Evolutionary conservation across 2,329 filamentous ascomycete species (phyloP).

Genomic region (Scedosporium minutisporum): DNA sequence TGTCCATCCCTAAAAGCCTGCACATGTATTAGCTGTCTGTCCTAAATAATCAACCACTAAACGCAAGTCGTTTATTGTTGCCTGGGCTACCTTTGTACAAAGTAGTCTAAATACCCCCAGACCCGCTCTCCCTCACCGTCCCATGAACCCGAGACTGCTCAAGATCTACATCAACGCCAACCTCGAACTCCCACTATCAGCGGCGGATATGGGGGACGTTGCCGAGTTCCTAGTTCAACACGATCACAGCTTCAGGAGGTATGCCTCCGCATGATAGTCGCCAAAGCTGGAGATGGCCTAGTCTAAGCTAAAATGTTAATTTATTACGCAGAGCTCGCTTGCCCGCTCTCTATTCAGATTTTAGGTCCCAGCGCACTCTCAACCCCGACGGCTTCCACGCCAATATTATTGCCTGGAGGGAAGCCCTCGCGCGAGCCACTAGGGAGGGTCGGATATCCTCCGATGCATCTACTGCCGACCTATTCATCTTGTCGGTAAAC

Average conservation of each 20-base stretch:
- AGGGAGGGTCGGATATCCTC: constrained; percentile 46
- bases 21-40: too few species aligned
- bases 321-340: constrained; percentile 54
- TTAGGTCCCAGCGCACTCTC: constrained; percentile 59
- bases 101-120: too few species aligned
- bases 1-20: too few species aligned
- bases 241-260: constrained; percentile 54
- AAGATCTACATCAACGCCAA: too few species aligned
- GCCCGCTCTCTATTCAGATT: constrained; percentile 82
- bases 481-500: constrained; percentile 44
- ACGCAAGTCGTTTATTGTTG: too few species aligned
- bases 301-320: background rate
- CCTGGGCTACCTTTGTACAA: too few species aligned
- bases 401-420: constrained; percentile 71
- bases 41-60: too few species aligned
- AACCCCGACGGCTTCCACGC: constrained; percentile 80
- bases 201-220: constrained; percentile 50
- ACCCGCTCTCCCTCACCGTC: too few species aligned
- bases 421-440: constrained; percentile 60
- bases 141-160: too few species aligned
- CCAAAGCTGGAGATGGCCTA: background rate
- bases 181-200: too few species aligned
- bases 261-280: constrained; percentile 7
- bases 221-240: constrained; percentile 54
- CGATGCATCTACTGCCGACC: constrained; percentile 29